Conservation (phyloP, 306 rosid species). For the Quercus mongolica region DNA sequence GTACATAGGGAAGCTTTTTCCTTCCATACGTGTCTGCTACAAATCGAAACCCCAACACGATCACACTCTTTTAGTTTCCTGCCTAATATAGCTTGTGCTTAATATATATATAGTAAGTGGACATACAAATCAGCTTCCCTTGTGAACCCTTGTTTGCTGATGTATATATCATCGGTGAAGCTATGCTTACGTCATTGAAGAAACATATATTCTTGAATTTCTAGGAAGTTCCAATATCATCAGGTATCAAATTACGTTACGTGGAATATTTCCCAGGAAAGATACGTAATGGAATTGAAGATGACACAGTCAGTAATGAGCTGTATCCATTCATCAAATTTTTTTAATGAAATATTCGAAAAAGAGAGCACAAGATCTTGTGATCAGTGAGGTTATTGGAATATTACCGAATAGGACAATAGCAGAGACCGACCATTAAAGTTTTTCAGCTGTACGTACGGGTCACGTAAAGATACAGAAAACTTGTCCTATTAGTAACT, state of each 20-base stretch:
- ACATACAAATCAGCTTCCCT: not conserved
- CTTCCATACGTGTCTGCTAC: too few species aligned
- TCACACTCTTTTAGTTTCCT: not conserved
- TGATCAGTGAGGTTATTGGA: slow-evolving; percentile 10
- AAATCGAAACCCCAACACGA: not conserved
- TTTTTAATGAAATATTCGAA: not conserved
- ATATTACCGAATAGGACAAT: slow-evolving; percentile 8
- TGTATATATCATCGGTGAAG: not conserved
- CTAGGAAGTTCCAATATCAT: not conserved
- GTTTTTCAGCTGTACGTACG: not conserved
- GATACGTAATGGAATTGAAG: slow-evolving; percentile 15
- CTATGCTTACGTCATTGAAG: not conserved
- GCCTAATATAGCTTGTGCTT: slow-evolving; percentile 1
- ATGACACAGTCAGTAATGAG: not conserved
- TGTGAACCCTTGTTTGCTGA: not conserved
- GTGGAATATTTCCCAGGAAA: not conserved
- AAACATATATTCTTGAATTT: not conserved
- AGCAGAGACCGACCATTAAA: not conserved
- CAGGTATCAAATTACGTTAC: not conserved
- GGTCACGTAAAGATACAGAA: not conserved
- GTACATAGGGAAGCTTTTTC: too few species aligned
- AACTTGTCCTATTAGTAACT: not conserved
- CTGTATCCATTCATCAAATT: slow-evolving; percentile 6
- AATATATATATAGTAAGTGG: not conserved
- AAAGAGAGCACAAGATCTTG: not conserved